Base-by-base conservation (phyloP, 208 protist genomes). In the Crithidia brevicula region DNA sequence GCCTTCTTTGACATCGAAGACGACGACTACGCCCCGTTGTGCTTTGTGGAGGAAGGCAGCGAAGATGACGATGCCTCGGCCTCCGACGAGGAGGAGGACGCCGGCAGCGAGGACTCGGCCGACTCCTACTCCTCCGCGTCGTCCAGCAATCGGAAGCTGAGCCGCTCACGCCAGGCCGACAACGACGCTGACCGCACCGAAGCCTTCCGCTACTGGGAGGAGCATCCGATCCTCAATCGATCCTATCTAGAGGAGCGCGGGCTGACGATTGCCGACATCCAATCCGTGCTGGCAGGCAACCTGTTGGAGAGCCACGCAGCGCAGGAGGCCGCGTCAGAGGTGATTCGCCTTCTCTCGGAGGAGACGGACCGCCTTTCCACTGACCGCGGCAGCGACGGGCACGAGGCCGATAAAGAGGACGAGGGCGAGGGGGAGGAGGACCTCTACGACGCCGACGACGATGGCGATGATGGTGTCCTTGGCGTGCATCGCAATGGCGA, bases 1-100 rank as follows among this genome's bases (percentile, higher is more conserved):
- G 59, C 75, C 71, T 96, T 96, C 76, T 96, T 96, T 45, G 88
- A 92, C 22, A 77, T 93, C 50, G 74, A 85, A 42, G 88, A 96
- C 45, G 90, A 96, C 51, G 90, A 96, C 71, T 96, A 93, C 66
- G 71, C 82, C 23, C 90, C 90, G 9, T 74, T 86, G 27, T 92
- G 89, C 68, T 92, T 92, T 58, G 80, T 89, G 18, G 63, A 83
- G 11, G 58, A 72, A 22, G 67, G 74, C 27, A 62, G 34, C 45
- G 77, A 74, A 13, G 74, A 78, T 43, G 74, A 81, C 13, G 74
- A 77, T 45, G 62, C 49, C 7, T 43, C 30, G 45, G 53, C 57
- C 18, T 67, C 46, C n/a, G 73, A 81, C 33, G 72, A 82, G 47
- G 61, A 69, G 0, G 80, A 83, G 8, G 68, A 76, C 58, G 74